These are phyloP conservation scores for Nasturtium officinale DNA, from an alignment of 345 rosid genomes.

Conservation along the genomic window DNA sequence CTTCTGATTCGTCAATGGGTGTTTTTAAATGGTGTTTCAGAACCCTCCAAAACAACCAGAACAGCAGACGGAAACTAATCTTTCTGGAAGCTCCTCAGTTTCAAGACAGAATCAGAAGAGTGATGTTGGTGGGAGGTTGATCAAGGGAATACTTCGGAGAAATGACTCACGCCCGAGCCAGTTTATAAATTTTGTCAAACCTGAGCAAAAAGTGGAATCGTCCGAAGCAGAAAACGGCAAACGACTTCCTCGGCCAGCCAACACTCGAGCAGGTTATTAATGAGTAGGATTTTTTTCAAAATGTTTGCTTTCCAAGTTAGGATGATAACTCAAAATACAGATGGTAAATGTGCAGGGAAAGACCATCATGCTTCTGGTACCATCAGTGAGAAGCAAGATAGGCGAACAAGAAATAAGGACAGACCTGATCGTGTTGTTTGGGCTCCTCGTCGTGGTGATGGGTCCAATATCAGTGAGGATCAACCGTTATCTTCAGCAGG, in stretches of 20 bases:
- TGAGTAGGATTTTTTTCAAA: conserved; percentile 37
- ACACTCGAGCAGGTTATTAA: conserved; percentile 39
- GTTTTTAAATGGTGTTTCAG: conserved; percentile 37
- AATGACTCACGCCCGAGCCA: conserved; percentile 45
- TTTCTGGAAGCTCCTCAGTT: conserved; percentile 41
- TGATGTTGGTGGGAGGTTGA: conserved; percentile 56
- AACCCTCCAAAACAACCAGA: conserved; percentile 40
- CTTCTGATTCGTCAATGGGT: conserved; percentile 13
- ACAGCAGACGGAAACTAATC: conserved; percentile 42
- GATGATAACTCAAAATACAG: conserved; percentile 25
- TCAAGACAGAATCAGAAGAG: conserved; percentile 49
- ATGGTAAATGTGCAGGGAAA: conserved; percentile 53
- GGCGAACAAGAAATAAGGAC: conserved; percentile 60
- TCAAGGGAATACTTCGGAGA: conserved; percentile 54
- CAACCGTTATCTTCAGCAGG: conserved; percentile 48
- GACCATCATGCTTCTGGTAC: conserved; percentile 48
- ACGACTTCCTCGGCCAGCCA: conserved; percentile 45
- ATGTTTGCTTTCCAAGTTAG: conserved; percentile 13
- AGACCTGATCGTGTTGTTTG: conserved; percentile 72
- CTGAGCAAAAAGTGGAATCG: conserved; percentile 50
- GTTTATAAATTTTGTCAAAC: conserved; percentile 40
- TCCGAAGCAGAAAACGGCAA: conserved; percentile 45
- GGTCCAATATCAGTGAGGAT: conserved; percentile 54
- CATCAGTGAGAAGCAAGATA: conserved; percentile 55
- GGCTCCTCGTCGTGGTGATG: conserved; percentile 68